Evolutionary conservation across 2,329 filamentous ascomycete genomes (phyloP), one percentile per base, ranked within the genome.

Genomic region (Xylaria sp.): DNA sequence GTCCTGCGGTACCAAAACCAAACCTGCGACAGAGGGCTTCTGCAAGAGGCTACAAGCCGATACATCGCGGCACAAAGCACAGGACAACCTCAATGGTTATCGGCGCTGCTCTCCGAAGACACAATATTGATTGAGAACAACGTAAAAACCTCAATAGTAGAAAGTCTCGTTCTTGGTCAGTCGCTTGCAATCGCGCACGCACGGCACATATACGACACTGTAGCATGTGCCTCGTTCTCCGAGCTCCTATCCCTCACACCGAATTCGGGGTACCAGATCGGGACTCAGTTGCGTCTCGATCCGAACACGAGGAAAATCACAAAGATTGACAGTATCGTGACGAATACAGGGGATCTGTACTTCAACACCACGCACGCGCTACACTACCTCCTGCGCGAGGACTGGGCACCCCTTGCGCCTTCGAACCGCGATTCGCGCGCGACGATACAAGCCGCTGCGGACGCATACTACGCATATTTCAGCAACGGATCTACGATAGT

Each of bases 301-400:
- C 39, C 65, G 1, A 39, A 11, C 44, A 53, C 56, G 50, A 3
- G 60, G 13, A 64, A 65, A 15, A 68, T 77, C 15, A 56, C 64
- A 1, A 65, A 71, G 25, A 69, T 78, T 13, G 76, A 78, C 53
- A 67, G 66, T 1, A 64, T 78, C 53, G 70, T 72, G 22, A 76
- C 76, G 15, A 73, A 69, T 5, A 70, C 67, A 0, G 70, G 69
- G 13, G 73, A 76, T 55, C 76, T 76, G 69, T 68, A 76, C 31
- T 79, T 79, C 68, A 72, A 77, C 65, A 73, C 76, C 11, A 67
- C 73, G n/a, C 73, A 76, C 57, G 74, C 75, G n/a, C 70, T 79
- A 7, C 67, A 74, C 57, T 76, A 73, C 56, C 72, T 72, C 13
- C 66, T 70, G 11, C 66, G 66, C 64, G 75, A 76, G 63, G 70